Evolutionary conservation across 2,329 filamentous ascomycete species (phyloP).

Genomic region (Hypoxylon sp.): DNA sequence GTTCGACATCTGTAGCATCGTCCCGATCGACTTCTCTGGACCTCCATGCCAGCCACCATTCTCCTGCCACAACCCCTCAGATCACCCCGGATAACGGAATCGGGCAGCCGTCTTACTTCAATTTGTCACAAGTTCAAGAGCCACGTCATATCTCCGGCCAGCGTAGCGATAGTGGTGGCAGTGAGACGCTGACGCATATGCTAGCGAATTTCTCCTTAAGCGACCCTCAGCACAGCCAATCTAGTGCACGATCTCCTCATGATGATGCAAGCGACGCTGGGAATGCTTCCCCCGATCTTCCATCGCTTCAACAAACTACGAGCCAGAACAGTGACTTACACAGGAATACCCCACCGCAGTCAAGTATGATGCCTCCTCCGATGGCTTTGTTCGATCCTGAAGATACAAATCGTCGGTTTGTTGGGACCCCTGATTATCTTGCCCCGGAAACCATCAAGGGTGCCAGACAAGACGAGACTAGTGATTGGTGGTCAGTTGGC

Average conservation of each 20-base stretch:
- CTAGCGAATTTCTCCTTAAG: slow-evolving; percentile 83
- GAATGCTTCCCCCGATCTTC: slow-evolving; percentile 80
- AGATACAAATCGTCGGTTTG: slow-evolving; percentile 92
- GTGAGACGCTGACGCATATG: slow-evolving; percentile 86
- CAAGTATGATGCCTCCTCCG: slow-evolving; percentile 86
- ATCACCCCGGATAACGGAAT: slow-evolving; percentile 85
- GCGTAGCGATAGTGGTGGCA: slow-evolving; percentile 92
- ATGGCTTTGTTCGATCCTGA: slow-evolving; percentile 97
- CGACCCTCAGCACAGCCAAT: slow-evolving; percentile 66
- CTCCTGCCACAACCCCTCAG: slow-evolving; percentile 86
- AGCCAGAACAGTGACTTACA: slow-evolving; percentile 65
- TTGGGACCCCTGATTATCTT: slow-evolving; percentile 96
- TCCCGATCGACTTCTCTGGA: slow-evolving; percentile 96
- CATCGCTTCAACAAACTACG: slow-evolving; percentile 70
- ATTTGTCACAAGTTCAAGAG: slow-evolving; percentile 73
- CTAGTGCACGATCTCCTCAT: slow-evolving; percentile 70
- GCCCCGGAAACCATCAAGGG: slow-evolving; percentile 97
- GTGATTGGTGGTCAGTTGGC: slow-evolving; percentile 99
- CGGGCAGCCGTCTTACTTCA: slow-evolving; percentile 96
- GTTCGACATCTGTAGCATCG: slow-evolving; percentile 86
- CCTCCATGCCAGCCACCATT: slow-evolving; percentile 78
- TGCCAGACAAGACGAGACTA: slow-evolving; percentile 95
- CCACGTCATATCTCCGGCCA: slow-evolving; percentile 81
- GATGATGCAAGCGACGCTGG: slow-evolving; percentile 83
- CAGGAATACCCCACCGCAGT: slow-evolving; percentile 73